phyloP scores from a whole-genome alignment of 2,329 filamentous ascomycete genomes.

The Xylaria polymorpha region DNA sequence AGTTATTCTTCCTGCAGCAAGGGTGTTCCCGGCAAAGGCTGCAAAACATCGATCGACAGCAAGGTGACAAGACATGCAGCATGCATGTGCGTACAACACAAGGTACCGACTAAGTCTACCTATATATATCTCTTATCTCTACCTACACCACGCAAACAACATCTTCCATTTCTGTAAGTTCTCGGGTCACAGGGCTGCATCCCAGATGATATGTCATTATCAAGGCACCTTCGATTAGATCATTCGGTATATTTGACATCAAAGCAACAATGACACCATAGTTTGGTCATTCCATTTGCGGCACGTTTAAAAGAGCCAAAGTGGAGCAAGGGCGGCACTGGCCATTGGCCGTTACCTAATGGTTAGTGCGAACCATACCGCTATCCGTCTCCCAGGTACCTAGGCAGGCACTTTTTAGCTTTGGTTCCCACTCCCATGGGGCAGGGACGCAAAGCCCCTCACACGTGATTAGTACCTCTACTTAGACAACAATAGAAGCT shows the following conservation, averaged over 20 bases:
- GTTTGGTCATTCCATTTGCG: background rate
- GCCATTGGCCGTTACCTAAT: too few species aligned
- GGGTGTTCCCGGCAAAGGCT: constrained; percentile 21
- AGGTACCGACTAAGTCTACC: constrained; percentile 5
- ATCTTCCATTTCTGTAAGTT: background rate
- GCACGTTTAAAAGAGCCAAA: background rate
- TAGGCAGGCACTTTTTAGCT: background rate
- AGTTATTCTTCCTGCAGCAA: constrained; percentile 17
- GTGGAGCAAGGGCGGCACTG: constrained; percentile 11
- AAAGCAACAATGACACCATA: background rate
- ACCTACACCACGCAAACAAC: background rate
- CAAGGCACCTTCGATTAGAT: background rate
- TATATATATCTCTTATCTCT: background rate
- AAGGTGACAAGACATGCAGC: constrained; percentile 22
- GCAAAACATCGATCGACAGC: constrained; percentile 37
- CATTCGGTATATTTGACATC: background rate
- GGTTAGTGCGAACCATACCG: constrained; percentile 7
- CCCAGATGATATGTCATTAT: too few species aligned
- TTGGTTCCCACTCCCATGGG: background rate
- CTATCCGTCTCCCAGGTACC: background rate
- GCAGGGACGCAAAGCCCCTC: constrained; percentile 26
- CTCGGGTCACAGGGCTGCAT: background rate
- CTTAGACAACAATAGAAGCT: constrained; percentile 40
- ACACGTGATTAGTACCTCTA: constrained; percentile 42
- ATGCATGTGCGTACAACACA: constrained; percentile 19